Evolutionary conservation across 176 grass and related monocot genomes (phyloP).

Genomic region (Guadua angustifolia): DNA sequence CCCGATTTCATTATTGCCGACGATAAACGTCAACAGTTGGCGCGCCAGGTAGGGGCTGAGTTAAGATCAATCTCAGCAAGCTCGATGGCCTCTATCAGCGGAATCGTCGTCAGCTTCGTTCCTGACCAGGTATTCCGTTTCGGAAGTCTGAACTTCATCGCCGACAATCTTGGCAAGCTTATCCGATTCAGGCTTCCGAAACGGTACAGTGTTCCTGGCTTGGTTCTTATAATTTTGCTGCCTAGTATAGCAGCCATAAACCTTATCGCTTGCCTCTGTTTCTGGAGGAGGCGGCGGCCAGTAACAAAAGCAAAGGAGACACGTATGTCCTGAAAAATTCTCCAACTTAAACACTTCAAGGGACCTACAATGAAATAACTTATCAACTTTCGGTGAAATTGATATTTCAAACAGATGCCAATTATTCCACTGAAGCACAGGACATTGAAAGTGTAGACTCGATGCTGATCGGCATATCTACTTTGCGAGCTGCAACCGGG

Average conservation of each 20-base stretch:
- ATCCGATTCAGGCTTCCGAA: too few species aligned
- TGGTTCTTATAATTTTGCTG: constrained; percentile 36
- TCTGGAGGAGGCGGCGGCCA: neutral
- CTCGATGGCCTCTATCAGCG: too few species aligned
- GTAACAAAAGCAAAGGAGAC: neutral
- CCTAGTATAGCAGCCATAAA: constrained; percentile 45
- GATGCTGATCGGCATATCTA: constrained; percentile 47
- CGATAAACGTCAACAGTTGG: too few species aligned
- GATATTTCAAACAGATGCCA: neutral
- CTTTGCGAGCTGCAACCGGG: constrained; percentile 40
- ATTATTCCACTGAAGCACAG: constrained; percentile 1
- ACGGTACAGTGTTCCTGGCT: neutral
- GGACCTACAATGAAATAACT: neutral
- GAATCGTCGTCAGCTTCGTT: too few species aligned
- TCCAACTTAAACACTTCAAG: neutral
- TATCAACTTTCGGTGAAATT: neutral
- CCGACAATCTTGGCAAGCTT: too few species aligned
- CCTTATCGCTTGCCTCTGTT: constrained; percentile 37
- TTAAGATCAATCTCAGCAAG: too few species aligned
- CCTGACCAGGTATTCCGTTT: too few species aligned
- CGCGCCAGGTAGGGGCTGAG: too few species aligned
- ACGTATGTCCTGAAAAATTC: constrained; percentile 29
- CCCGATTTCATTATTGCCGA: too few species aligned
- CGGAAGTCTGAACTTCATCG: too few species aligned
- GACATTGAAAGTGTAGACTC: constrained; percentile 37